Percentiles rank a stretch among this genome's conserved stretches.
These are phyloP conservation scores for Phytomonas francai DNA, from an alignment of 208 protist species.

Conservation along the genomic window DNA sequence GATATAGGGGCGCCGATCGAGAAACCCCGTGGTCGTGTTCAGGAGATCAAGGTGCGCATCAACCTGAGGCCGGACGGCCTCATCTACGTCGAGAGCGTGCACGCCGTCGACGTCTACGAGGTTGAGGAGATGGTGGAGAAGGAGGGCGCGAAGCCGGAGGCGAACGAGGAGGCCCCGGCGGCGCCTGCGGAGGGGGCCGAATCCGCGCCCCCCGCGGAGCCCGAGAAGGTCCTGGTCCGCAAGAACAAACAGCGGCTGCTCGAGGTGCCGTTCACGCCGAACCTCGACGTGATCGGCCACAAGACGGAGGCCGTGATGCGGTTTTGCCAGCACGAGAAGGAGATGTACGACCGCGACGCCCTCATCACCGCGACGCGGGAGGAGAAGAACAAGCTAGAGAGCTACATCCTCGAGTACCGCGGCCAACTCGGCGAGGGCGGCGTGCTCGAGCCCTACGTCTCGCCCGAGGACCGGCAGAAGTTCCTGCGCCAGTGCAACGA, in stretches of 20 bases:
- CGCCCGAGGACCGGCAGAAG: conserved; percentile 24
- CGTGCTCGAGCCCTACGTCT: conserved; percentile 57
- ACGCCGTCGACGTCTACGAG: conserved; percentile 70
- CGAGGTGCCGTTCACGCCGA: conserved; percentile 46
- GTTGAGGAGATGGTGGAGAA: conserved; percentile 37
- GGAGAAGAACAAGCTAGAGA: conserved; percentile 89
- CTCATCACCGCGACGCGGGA: conserved; percentile 62
- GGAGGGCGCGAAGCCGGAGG: conserved; percentile 11
- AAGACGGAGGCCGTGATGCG: conserved; percentile 26
- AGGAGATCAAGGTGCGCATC: conserved; percentile 59
- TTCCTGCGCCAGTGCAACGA: conserved; percentile 66
- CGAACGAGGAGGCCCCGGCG: conserved; percentile 15
- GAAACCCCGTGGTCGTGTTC: conserved; percentile 29
- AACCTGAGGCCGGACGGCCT: conserved; percentile 52
- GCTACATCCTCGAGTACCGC: conserved; percentile 86
- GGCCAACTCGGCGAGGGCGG: conserved; percentile 54
- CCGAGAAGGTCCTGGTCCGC: conserved; percentile 4
- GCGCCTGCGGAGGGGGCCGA: conserved; percentile 22
- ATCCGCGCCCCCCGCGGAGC: conserved; percentile 11
- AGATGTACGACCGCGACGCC: conserved; percentile 72
- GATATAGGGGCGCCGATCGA: conserved; percentile 34
- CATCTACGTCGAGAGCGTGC: conserved; percentile 52
- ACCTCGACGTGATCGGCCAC: conserved; percentile 50
- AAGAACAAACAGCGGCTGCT: conserved; percentile 33
- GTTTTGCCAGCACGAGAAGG: conserved; percentile 56